Evolutionary conservation across 1,284 basidiomycete genomes (phyloP).

Genomic region (Porodaedalea pini): DNA sequence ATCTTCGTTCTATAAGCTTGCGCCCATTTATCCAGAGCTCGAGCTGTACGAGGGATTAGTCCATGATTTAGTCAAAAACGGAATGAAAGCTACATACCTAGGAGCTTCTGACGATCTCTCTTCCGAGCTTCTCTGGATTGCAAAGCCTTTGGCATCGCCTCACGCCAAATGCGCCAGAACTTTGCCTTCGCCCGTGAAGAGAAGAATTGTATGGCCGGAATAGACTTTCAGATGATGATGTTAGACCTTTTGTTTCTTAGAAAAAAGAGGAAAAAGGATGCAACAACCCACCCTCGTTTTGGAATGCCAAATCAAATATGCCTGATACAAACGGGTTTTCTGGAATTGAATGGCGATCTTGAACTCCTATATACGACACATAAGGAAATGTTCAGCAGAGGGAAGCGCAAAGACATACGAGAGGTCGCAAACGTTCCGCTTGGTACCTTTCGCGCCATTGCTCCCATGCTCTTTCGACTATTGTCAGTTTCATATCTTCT

Average conservation of each 20-base stretch:
- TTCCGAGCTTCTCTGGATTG: conserved; percentile 64
- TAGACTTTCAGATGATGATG: conserved; percentile 43
- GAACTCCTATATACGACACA: conserved; percentile 49
- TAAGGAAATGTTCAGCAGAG: neutral
- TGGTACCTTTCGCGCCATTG: conserved; percentile 70
- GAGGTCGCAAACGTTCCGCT: conserved; percentile 56
- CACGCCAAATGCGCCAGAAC: conserved; percentile 63
- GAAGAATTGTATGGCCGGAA: conserved; percentile 73
- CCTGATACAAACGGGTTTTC: conserved; percentile 55
- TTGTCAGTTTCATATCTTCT: conserved; percentile 51
- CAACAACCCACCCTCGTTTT: conserved; percentile 55
- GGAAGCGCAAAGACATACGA: conserved; percentile 44
- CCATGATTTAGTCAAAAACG: neutral
- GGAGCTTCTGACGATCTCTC: conserved; percentile 46
- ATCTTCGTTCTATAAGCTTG: conserved; percentile 64
- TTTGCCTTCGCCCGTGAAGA: conserved; percentile 55
- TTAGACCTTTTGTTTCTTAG: conserved; percentile 19
- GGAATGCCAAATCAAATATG: conserved; percentile 69
- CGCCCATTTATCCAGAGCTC: conserved; percentile 59
- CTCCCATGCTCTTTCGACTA: conserved; percentile 61
- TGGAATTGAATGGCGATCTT: conserved; percentile 55
- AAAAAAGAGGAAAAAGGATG: conserved; percentile 21
- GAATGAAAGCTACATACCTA: conserved; percentile 46
- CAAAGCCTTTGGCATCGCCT: conserved; percentile 63
- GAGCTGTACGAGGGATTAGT: conserved; percentile 38